phyloP scores from a whole-genome alignment of 2,329 filamentous ascomycete genomes.

The Paramyrothecium roridum region DNA sequence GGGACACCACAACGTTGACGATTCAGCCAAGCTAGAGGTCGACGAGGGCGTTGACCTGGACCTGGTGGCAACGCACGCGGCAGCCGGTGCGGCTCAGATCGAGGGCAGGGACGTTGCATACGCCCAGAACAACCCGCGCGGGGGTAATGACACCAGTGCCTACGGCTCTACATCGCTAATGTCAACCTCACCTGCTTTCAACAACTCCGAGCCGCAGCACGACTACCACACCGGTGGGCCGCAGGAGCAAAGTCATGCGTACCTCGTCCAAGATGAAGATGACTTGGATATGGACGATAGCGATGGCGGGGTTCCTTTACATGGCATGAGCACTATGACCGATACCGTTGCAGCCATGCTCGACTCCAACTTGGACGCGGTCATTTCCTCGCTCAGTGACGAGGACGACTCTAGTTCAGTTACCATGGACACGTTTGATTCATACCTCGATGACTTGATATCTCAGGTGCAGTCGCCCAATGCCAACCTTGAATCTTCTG shows the following conservation, averaged over 20 bases:
- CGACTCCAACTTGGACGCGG: not conserved
- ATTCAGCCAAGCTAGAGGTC: not conserved
- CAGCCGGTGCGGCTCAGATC: not conserved
- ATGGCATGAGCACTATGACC: constrained; percentile 1
- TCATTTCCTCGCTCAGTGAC: not conserved
- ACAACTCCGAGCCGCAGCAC: not conserved
- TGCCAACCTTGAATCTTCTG: not conserved
- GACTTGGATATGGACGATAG: constrained; percentile 25
- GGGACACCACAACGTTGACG: not conserved
- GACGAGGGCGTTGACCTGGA: too few species aligned
- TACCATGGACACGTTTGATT: not conserved
- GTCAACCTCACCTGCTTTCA: not conserved
- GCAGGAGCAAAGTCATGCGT: not conserved
- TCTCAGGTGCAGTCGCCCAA: not conserved
- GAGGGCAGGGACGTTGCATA: not conserved
- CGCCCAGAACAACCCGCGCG: too few species aligned
- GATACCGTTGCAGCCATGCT: constrained; percentile 4
- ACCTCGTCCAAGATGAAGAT: not conserved
- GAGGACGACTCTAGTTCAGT: not conserved
- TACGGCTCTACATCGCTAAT: not conserved
- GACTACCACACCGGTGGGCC: not conserved
- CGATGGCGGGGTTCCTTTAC: constrained; percentile 26
- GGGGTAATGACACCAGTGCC: too few species aligned
- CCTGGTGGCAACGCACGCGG: too few species aligned
- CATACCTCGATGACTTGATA: constrained; percentile 2